Percentiles rank a stretch among this genome's conserved stretches.
Conservation (phyloP, 108 stramenopile genomes). For the Conticribra weissflogii region DNA sequence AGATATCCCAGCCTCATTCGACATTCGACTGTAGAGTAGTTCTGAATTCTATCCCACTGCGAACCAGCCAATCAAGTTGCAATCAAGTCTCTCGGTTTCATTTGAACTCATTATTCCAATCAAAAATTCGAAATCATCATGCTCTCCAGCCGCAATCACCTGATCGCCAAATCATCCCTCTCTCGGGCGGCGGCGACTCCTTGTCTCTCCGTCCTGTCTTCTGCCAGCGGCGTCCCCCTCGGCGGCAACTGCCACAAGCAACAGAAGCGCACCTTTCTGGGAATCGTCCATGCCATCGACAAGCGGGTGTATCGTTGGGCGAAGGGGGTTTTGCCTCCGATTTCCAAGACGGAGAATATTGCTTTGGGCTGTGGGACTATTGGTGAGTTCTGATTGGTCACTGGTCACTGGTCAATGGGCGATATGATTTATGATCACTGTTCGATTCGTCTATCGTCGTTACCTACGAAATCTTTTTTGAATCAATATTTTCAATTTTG, state of each 20-base stretch:
- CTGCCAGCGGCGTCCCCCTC: neutral
- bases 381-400: conserved; percentile 55
- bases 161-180: neutral
- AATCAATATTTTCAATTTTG: no score
- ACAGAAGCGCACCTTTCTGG: conserved; percentile 68
- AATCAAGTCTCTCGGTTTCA: no score
- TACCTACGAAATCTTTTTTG: no score
- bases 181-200: neutral
- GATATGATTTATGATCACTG: no score
- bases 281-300: conserved; percentile 78
- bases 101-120: no score
- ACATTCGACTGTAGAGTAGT: no score
- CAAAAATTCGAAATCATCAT: no score
- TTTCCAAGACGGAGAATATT: conserved; percentile 94
- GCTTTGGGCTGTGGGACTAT: conserved; percentile 97
- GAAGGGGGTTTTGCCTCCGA: conserved; percentile 90
- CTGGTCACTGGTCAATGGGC: no score
- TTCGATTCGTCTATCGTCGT: no score
- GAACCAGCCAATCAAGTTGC: no score
- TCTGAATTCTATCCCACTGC: no score
- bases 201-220: neutral
- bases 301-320: conserved; percentile 87
- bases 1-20: no score
- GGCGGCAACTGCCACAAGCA: conserved; percentile 17
- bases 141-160: neutral